Percentiles rank a stretch among this genome's conserved stretches.
Conservation (phyloP, 768 basidiomycete species). For the Chalciporus pseudorubinellus region DNA sequence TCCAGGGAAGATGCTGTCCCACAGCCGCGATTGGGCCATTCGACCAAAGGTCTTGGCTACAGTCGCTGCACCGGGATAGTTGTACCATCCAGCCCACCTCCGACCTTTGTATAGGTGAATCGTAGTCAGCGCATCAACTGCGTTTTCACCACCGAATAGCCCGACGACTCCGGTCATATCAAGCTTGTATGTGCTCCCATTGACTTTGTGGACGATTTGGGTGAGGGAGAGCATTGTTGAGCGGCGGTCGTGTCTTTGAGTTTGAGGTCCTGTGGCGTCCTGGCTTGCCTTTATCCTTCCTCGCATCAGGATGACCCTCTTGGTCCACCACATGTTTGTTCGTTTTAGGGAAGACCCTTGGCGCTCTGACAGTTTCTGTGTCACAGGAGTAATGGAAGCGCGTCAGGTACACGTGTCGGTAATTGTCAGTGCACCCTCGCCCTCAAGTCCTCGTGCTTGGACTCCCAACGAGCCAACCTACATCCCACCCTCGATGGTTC, state of each 20-base stretch:
- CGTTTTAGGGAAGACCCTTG: not conserved
- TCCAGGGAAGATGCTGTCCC: constrained; percentile 35
- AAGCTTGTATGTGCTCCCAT: constrained; percentile 19
- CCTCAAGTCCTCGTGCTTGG: too few species aligned
- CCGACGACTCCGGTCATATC: constrained; percentile 30
- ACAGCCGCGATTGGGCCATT: constrained; percentile 25
- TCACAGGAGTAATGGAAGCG: not conserved
- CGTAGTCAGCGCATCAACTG: constrained; percentile 30
- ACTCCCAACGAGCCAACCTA: too few species aligned
- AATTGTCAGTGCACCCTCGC: too few species aligned
- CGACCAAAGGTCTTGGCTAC: constrained; percentile 34
- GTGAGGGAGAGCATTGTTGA: constrained; percentile 14
- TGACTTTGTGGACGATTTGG: constrained; percentile 11
- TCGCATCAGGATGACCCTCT: not conserved
- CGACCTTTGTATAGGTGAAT: constrained; percentile 32
- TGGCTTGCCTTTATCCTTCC: not conserved
- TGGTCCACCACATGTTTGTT: not conserved
- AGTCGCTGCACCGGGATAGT: constrained; percentile 31
- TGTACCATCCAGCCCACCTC: constrained; percentile 37
- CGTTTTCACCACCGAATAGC: constrained; percentile 34
- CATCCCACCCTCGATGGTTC: too few species aligned
- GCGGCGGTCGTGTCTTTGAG: not conserved
- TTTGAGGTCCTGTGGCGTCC: not conserved
- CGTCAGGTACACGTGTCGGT: not conserved
- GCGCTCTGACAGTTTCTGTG: not conserved